Evolutionary conservation across 2,329 filamentous ascomycete genomes (phyloP).

Genomic region (Fusarium cyanostomum): DNA sequence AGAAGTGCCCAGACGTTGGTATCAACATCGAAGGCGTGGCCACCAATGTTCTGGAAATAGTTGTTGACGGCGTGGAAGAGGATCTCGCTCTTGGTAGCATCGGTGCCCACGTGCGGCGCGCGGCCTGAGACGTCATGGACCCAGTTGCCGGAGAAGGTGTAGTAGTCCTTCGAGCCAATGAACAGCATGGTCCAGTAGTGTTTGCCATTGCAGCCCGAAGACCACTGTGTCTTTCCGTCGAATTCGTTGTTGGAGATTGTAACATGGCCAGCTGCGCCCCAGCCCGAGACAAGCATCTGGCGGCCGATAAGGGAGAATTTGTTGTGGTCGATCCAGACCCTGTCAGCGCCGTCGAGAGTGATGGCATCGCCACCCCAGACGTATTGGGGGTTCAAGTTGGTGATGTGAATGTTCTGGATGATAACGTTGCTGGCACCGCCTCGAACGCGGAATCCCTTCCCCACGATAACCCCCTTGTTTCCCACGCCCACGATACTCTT

Average conservation of each 20-base stretch:
- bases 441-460: slow-evolving; percentile 63
- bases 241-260: slow-evolving; percentile 68
- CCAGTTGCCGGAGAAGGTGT: slow-evolving; percentile 67
- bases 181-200: slow-evolving; percentile 69
- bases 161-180: slow-evolving; percentile 49
- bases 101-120: slow-evolving; percentile 63
- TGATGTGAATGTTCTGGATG: slow-evolving; percentile 65
- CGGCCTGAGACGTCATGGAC: slow-evolving; percentile 66
- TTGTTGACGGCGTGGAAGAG: slow-evolving; percentile 68
- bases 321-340: slow-evolving; percentile 61
- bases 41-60: slow-evolving; percentile 61
- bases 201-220: slow-evolving; percentile 64
- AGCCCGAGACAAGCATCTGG: slow-evolving; percentile 67
- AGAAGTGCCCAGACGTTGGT: slow-evolving; percentile 56
- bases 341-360: slow-evolving; percentile 56
- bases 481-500: slow-evolving; percentile 66
- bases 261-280: slow-evolving; percentile 59
- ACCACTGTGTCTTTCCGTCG: slow-evolving; percentile 62
- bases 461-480: slow-evolving; percentile 62
- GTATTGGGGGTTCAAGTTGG: slow-evolving; percentile 63
- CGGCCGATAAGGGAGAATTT: slow-evolving; percentile 66
- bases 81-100: slow-evolving; percentile 49
- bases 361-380: slow-evolving; percentile 68
- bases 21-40: slow-evolving; percentile 64
- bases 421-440: slow-evolving; percentile 63